Evolutionary conservation across 768 basidiomycete species (phyloP), one percentile per base, ranked within the genome.

Genomic region (Leccinum sublutescens): DNA sequence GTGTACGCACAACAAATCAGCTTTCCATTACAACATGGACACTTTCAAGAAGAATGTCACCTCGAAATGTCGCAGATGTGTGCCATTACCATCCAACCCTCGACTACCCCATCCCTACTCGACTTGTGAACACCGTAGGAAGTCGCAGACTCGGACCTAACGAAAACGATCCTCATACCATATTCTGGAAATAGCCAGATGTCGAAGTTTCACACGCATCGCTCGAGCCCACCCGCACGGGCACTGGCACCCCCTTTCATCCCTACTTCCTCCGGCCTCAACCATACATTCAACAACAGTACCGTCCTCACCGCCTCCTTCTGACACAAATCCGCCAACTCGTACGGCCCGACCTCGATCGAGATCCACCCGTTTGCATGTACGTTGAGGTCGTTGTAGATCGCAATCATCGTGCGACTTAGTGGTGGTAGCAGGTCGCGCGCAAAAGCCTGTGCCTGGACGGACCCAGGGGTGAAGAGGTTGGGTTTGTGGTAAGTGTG

Each of bases 311-410:
- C 82, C 0, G 81, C 71, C 52, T 83, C 77, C 29, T 74, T 61
- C 2, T 80, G 56, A 60, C 84, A 86, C 66, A 86, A 85, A 23
- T 80, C 81, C 0, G 92, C 91, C 1, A 96, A 69, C 66, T 97
- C 94, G 67, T 87, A 96, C 3, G 93, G 92, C 4, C 89, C 88
- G n/a, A 74, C 76, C 21, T 77, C 78, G 1, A 79, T 62, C 14
- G 76, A 78, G 23, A 61, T 54, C 87, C 85, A 87, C 4, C 25
- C 65, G 8, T 14, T 47, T 21, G 72, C 78, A 15, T 77, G 72
- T 1, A 82, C 78, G 67, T 91, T 93, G 31, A 93, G 76, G 67
- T 89, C 95, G 83, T 93, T 96, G 70, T 93, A 95, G n/a, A 95
- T 96, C 15, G 82, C 95, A 1, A 96, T 68, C 5, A 80, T 82